Percentiles rank a stretch among this genome's conserved stretches.
phyloP scores from a whole-genome alignment of 1,284 basidiomycete genomes.

The Boletus semigastroideus region DNA sequence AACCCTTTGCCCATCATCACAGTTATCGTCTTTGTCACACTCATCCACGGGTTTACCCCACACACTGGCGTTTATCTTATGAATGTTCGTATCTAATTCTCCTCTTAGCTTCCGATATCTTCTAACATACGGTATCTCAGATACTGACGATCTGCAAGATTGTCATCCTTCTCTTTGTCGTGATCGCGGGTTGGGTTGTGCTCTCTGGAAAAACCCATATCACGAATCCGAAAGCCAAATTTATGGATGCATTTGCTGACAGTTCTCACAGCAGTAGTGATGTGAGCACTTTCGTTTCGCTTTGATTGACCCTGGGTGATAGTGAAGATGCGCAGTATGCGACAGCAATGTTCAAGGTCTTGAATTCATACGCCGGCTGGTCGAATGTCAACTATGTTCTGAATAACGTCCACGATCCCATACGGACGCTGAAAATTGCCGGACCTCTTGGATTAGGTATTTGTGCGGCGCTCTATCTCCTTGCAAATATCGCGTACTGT shows the following conservation, averaged over 20 bases:
- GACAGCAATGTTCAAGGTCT: slow-evolving; percentile 60
- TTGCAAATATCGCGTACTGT: slow-evolving; percentile 57
- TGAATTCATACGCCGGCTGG: slow-evolving; percentile 57
- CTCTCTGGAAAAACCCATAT: slow-evolving; percentile 48
- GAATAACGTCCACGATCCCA: slow-evolving; percentile 47
- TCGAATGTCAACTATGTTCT: slow-evolving; percentile 52
- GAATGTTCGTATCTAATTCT: slow-evolving; percentile 38
- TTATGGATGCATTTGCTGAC: slow-evolving; percentile 50
- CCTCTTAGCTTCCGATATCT: neutral
- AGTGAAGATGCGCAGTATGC: slow-evolving; percentile 41
- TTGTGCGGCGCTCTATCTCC: slow-evolving; percentile 47
- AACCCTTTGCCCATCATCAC: neutral
- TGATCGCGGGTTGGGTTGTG: slow-evolving; percentile 46
- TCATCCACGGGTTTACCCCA: slow-evolving; percentile 48
- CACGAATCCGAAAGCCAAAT: slow-evolving; percentile 44
- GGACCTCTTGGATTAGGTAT: slow-evolving; percentile 52
- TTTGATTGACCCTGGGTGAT: no score
- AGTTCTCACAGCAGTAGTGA: slow-evolving; percentile 47
- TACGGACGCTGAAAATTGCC: slow-evolving; percentile 53
- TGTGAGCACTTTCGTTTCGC: slow-evolving; percentile 21
- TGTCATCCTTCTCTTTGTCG: slow-evolving; percentile 25
- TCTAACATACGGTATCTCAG: slow-evolving; percentile 5
- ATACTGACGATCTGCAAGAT: slow-evolving; percentile 29
- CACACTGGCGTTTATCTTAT: slow-evolving; percentile 46
- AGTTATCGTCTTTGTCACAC: slow-evolving; percentile 45